Base-by-base conservation (phyloP, 345 rosid genomes). In the Iberis pinnata region DNA sequence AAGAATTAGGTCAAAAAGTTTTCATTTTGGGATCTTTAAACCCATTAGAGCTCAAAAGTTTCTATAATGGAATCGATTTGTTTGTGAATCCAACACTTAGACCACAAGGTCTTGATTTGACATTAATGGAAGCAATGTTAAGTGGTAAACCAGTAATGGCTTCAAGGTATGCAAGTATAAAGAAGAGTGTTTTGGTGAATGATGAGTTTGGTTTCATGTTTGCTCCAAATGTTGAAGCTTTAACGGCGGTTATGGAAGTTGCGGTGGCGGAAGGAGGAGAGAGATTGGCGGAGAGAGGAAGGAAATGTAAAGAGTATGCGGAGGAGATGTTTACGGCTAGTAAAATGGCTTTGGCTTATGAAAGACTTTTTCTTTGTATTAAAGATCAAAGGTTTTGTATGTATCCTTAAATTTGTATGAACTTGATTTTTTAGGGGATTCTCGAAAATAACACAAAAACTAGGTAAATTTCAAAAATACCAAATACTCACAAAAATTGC, bases 61-160 rank as follows among this genome's bases (percentile, higher is more conserved):
- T 92, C 33, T 92, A 92, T 62, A 92, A 85, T 29, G 75, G 79
- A 0, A 81, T 92, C 1, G 96, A 92, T 46, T 37, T 92, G 12
- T 85, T 88, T 43, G 80, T 88, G 29, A 92, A 92, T 49, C 98
- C 96, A 0, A 92, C 93, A 0, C 76, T 92, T 1, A 74, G 98
- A 64, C 98, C 98, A 9, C 96, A 87, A 58, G 96, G 98, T 6
- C 84, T 89, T 12, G 97, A 89, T 73, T 73, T 89, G 0, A 89
- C 97, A 2, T 70, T 86, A 18, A 81, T 83, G 96, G 98, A 88
- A 60, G 96, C 93, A 0, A 92, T 92, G 98, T 70, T 88, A 82
- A 80, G 88, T 49, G 96, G 98, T 20, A 92, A 73, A 56, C 80
- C 98, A 3, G 82, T 92, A 1, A 77, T 84, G 88, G 95, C 96